Evolutionary conservation across 192 early-diverging fungal species (phyloP).

Genomic region (Coemansia sp.): DNA sequence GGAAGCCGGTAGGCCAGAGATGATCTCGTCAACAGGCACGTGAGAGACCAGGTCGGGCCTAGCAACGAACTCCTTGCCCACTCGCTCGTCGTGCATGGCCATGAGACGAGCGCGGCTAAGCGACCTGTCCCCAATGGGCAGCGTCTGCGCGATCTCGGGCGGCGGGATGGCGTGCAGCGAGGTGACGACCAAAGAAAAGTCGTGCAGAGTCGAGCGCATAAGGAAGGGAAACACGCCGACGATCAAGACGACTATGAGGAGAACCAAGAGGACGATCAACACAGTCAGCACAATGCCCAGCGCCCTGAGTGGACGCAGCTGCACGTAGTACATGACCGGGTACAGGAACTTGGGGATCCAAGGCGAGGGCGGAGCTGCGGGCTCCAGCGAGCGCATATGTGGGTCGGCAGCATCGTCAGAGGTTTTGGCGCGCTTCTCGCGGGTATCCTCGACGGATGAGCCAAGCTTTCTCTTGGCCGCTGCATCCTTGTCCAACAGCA

Average conservation of each 20-base stretch:
- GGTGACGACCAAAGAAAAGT: constrained; percentile 34
- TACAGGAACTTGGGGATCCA: constrained; percentile 14
- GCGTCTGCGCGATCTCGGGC: constrained; percentile 18
- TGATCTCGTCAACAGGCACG: background rate
- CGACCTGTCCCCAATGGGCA: background rate
- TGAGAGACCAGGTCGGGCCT: background rate
- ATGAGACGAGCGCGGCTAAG: background rate
- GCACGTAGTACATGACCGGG: constrained; percentile 33
- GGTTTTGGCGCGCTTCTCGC: constrained; percentile 4
- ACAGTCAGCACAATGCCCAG: constrained; percentile 37
- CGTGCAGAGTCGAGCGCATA: constrained; percentile 46
- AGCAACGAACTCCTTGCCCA: background rate
- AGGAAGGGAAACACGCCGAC: constrained; percentile 45
- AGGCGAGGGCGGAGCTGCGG: constrained; percentile 4
- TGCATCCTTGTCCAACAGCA: background rate
- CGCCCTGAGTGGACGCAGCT: constrained; percentile 33
- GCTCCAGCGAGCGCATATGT: background rate
- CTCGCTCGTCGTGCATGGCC: background rate
- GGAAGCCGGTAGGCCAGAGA: background rate
- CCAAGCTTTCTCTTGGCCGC: background rate
- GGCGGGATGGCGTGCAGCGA: constrained; percentile 37
- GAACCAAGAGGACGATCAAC: constrained; percentile 25
- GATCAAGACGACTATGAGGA: constrained; percentile 38
- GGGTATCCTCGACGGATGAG: background rate
- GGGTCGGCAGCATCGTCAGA: background rate